phyloP scores from a whole-genome alignment of 805 yeast genomes.

The Wickerhamiella shivajii region DNA sequence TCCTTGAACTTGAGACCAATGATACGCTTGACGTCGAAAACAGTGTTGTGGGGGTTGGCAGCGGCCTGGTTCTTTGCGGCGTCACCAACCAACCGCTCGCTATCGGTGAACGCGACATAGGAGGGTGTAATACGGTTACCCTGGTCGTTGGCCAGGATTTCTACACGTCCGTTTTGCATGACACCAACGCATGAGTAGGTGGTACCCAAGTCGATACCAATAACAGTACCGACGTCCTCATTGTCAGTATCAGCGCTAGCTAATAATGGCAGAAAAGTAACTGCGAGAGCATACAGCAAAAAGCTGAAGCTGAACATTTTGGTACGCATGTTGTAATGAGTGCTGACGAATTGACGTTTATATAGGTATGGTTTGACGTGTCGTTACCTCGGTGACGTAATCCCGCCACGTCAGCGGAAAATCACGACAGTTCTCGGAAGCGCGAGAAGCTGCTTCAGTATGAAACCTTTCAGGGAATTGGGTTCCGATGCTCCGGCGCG shows the following conservation, averaged over 20 bases:
- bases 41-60: slow-evolving; percentile 69
- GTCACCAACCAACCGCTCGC: slow-evolving; percentile 88
- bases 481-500: no score
- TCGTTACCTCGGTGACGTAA: no score
- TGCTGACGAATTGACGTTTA: no score
- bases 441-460: no score
- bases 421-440: no score
- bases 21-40: slow-evolving; percentile 77
- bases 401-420: no score
- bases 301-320: slow-evolving; percentile 12
- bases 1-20: slow-evolving; percentile 74
- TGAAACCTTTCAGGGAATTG: no score
- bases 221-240: slow-evolving; percentile 36
- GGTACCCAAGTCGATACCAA: slow-evolving; percentile 95
- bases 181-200: slow-evolving; percentile 95
- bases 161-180: slow-evolving; percentile 73
- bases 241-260: slow-evolving; percentile 24
- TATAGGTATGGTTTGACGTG: no score
- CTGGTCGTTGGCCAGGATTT: slow-evolving; percentile 88
- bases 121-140: slow-evolving; percentile 97
- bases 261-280: slow-evolving; percentile 25
- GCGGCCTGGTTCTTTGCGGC: slow-evolving; percentile 96
- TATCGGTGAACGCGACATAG: slow-evolving; percentile 81
- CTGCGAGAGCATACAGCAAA: slow-evolving; percentile 23
- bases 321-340: slow-evolving; percentile 4